Percentiles rank a stretch among this genome's conserved stretches.
Conservation (phyloP, 2,329 filamentous ascomycete genomes). For the Aspergillus eucalypticola region DNA sequence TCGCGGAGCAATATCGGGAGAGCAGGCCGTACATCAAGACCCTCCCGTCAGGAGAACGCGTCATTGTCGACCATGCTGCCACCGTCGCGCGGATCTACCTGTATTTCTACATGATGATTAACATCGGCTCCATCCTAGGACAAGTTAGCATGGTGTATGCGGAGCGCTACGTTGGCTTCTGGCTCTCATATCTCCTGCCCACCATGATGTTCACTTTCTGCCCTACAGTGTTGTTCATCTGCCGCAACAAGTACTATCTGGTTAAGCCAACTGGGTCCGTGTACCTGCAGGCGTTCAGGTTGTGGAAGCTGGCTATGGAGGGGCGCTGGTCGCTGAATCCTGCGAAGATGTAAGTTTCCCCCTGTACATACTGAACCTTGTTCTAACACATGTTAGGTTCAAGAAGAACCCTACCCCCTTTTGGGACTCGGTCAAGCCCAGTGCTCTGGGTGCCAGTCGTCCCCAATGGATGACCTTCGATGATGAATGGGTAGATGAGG, state of each 20-base stretch:
- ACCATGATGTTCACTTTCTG: conserved; percentile 65
- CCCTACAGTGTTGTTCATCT: conserved; percentile 61
- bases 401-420: conserved; percentile 18
- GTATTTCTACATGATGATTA: conserved; percentile 72
- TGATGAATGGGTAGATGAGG: conserved; percentile 79
- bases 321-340: conserved; percentile 65
- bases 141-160: conserved; percentile 71
- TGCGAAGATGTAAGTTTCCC: conserved; percentile 52
- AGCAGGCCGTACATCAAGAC: conserved; percentile 59
- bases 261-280: conserved; percentile 71
- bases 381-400: conserved; percentile 14
- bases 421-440: conserved; percentile 38
- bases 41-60: conserved; percentile 61
- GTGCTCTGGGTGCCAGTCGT: conserved; percentile 22
- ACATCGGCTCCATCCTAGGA: conserved; percentile 63
- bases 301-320: conserved; percentile 64
- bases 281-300: conserved; percentile 64
- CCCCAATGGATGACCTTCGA: conserved; percentile 71
- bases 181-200: conserved; percentile 68
- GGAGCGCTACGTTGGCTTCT: conserved; percentile 76
- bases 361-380: not conserved
- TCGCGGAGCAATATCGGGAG: conserved; percentile 69
- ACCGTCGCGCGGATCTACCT: conserved; percentile 69
- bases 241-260: conserved; percentile 63
- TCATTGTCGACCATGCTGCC: conserved; percentile 69